Evolutionary conservation across 768 basidiomycete species (phyloP), one percentile per base, ranked within the genome.

Genomic region (Stropharia rugosoannulata): DNA sequence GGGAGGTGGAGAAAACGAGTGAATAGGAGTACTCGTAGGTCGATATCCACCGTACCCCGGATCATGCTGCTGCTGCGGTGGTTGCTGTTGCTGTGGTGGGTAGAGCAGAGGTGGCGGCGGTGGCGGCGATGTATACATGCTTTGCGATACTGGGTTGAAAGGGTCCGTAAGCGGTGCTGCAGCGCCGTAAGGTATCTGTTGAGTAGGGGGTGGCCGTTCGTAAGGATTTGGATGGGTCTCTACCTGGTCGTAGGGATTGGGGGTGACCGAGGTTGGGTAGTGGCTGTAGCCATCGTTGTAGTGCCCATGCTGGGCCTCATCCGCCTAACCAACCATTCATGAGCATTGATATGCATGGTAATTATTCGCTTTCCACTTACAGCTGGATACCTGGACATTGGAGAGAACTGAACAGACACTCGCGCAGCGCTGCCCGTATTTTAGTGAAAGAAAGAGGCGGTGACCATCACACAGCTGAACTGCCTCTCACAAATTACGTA

Each of bases 221-320:
- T 63, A 64, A 4, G 61, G 62, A 35, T 59, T 59, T 36, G 75
- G 73, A 41, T 64, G 63, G 1, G 55, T 61, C 55, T 74, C 68
- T 58, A 74, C 73, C 40, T 73, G 76, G 57, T 79, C 79, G 56
- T 76, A 78, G 5, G 76, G 76, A 45, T 70, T 72, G 44, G 71
- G 65, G 25, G 69, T 62, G n/a, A 56, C 59, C 32, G 65, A 62
- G 25, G 70, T 57, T 49, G 70, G 63, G 59, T 86, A 83, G 7
- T 81, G 77, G 57, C 72, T 74, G 67, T 85, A 85, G 0, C 86
- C 85, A 56, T 90, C 87, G 63, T 87, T 86, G 69, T 89, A 87
- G 54, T 79, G 80, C 27, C 80, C 70, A 15, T 72, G 77, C 59
- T 86, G 86, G 12, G 76, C 82, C 68, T 89, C 85, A 67, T 89